These are phyloP conservation scores for Aspergillus costaricaensis DNA, from an alignment of 2,329 filamentous ascomycete genomes.

Conservation along the genomic window DNA sequence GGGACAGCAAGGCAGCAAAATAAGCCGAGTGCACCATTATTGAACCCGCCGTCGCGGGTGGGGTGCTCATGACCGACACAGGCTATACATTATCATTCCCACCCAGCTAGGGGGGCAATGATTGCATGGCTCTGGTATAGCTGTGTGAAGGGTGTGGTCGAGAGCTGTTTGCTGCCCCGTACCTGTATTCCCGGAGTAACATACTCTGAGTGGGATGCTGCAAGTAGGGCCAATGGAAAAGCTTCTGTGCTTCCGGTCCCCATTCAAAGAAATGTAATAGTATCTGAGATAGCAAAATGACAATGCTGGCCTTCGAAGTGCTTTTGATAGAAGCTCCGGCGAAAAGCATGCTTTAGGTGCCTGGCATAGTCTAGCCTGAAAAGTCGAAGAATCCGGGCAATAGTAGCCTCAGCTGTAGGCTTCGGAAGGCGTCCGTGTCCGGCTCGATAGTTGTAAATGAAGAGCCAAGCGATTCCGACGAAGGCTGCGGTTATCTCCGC, in stretches of 20 bases:
- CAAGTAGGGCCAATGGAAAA: neutral
- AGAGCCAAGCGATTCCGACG: neutral
- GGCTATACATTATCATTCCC: neutral
- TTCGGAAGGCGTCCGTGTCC: slow-evolving; percentile 1
- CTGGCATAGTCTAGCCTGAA: neutral
- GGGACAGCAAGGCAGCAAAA: neutral
- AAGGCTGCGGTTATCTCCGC: neutral
- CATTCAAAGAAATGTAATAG: neutral
- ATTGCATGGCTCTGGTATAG: neutral
- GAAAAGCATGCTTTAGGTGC: neutral
- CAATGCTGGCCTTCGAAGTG: slow-evolving; percentile 6
- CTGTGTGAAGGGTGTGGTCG: neutral
- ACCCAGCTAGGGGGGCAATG: neutral
- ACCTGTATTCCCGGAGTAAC: neutral
- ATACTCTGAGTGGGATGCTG: neutral
- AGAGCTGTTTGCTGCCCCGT: neutral
- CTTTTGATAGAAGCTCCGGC: neutral
- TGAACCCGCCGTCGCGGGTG: neutral
- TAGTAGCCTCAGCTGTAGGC: neutral
- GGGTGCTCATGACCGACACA: neutral
- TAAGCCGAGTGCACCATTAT: neutral
- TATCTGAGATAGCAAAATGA: neutral
- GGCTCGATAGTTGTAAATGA: neutral
- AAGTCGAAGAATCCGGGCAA: neutral
- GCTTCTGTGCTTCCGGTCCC: slow-evolving; percentile 4